Evolutionary conservation across 2,329 filamentous ascomycete genomes (phyloP).

Genomic region (Colletotrichum zoysiae): DNA sequence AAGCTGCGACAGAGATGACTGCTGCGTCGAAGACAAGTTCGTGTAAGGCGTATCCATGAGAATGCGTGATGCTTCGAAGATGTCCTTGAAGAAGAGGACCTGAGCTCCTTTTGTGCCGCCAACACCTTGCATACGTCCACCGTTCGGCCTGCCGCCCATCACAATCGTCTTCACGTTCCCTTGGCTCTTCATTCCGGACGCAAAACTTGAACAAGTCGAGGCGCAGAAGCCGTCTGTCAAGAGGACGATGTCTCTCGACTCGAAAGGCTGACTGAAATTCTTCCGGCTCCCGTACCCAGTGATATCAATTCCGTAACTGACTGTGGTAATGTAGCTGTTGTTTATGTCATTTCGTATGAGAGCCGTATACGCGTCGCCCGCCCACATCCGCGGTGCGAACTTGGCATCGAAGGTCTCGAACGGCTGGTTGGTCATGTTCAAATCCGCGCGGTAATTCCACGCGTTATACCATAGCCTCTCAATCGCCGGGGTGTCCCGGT

Average conservation of each 20-base stretch:
- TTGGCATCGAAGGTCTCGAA: constrained; percentile 54
- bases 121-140: constrained; percentile 61
- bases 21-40: constrained; percentile 47
- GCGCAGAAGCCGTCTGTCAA: constrained; percentile 70
- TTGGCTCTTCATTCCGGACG: constrained; percentile 62
- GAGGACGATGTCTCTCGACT: constrained; percentile 67
- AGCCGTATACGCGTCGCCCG: constrained; percentile 66
- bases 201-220: constrained; percentile 69
- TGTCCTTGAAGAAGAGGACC: constrained; percentile 49
- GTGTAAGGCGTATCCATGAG: neutral
- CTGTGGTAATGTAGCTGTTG: constrained; percentile 56
- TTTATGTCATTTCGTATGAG: constrained; percentile 64
- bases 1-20: constrained; percentile 49
- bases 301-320: constrained; percentile 59
- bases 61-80: constrained; percentile 41
- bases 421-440: constrained; percentile 61
- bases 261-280: constrained; percentile 66
- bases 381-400: constrained; percentile 54
- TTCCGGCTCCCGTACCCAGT: constrained; percentile 62
- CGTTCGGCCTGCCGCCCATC: constrained; percentile 42
- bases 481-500: constrained; percentile 52
- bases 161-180: constrained; percentile 22
- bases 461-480: constrained; percentile 60
- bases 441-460: constrained; percentile 55
- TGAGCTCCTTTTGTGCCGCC: constrained; percentile 58